Evolutionary conservation across 164 flowering plant species (phyloP).

Genomic region (Piper longum): DNA sequence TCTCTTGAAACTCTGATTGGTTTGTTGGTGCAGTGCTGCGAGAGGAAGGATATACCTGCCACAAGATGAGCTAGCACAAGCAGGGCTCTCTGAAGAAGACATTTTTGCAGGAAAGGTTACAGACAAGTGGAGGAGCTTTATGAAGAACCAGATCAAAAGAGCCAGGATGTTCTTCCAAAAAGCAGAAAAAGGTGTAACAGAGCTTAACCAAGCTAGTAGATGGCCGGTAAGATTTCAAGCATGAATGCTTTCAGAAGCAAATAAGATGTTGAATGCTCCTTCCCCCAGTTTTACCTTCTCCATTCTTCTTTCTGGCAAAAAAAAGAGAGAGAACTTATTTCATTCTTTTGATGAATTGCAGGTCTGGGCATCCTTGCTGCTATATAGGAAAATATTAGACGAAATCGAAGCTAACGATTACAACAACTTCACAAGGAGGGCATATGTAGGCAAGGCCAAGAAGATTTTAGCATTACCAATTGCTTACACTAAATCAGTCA

Average conservation of each 20-base stretch:
- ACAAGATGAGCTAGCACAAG: slow-evolving; percentile 71
- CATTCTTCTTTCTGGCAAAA: too few species aligned
- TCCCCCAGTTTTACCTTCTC: not conserved
- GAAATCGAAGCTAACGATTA: slow-evolving; percentile 85
- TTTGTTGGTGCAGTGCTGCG: slow-evolving; percentile 36
- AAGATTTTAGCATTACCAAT: slow-evolving; percentile 52
- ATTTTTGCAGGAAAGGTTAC: slow-evolving; percentile 75
- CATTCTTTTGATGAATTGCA: slow-evolving; percentile 13
- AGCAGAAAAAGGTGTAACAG: slow-evolving; percentile 64
- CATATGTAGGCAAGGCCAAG: slow-evolving; percentile 68
- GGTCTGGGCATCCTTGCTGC: slow-evolving; percentile 76
- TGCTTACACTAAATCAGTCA: slow-evolving; percentile 48
- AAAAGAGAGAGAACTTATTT: too few species aligned
- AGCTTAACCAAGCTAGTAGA: slow-evolving; percentile 69
- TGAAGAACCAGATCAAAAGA: slow-evolving; percentile 71
- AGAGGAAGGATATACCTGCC: slow-evolving; percentile 78
- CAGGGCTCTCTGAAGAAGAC: slow-evolving; percentile 80
- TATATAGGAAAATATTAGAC: slow-evolving; percentile 70
- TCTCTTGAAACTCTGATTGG: not conserved
- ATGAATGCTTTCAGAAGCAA: too few species aligned
- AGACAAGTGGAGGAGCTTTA: slow-evolving; percentile 73
- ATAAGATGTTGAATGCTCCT: not conserved
- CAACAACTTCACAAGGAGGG: slow-evolving; percentile 75
- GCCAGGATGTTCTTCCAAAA: slow-evolving; percentile 80
- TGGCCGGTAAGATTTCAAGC: slow-evolving; percentile 60